A percentile compares a stretch with the other conserved stretches of the same genome.
These are phyloP conservation scores for Cystofilobasidium bisporidii DNA, from an alignment of 768 basidiomycete genomes.

Conservation along the genomic window DNA sequence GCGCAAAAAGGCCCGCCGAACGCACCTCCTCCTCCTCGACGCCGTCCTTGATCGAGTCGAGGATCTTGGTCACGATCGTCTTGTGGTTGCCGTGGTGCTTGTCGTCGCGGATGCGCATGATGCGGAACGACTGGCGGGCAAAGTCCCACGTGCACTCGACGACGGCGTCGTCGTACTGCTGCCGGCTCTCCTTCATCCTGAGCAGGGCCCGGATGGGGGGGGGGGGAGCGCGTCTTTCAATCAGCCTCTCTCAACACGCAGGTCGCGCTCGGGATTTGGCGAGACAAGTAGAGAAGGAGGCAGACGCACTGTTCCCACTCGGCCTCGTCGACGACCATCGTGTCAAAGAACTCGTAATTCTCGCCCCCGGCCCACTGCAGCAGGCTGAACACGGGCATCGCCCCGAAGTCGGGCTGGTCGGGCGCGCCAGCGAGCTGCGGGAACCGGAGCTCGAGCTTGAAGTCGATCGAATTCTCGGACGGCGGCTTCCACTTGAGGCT, in stretches of 20 bases:
- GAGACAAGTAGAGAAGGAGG: background rate
- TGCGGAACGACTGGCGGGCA: constrained; percentile 57
- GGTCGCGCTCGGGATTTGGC: too few relatives aligned
- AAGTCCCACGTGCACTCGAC: constrained; percentile 90
- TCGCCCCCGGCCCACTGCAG: constrained; percentile 69
- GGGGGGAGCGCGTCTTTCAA: too few relatives aligned
- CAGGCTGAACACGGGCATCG: constrained; percentile 77
- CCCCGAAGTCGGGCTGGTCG: constrained; percentile 54
- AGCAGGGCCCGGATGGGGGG: constrained; percentile 5
- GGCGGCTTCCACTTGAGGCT: constrained; percentile 99
- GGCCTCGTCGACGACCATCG: constrained; percentile 70
- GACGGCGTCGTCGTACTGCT: constrained; percentile 86
- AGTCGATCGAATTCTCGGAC: constrained; percentile 94
- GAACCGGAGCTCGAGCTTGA: constrained; percentile 90
- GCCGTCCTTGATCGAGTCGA: constrained; percentile 84
- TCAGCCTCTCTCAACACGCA: too few relatives aligned
- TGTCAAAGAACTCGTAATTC: constrained; percentile 73
- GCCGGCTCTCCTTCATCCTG: constrained; percentile 72
- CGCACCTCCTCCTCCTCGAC: constrained; percentile 78
- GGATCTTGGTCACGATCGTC: constrained; percentile 73
- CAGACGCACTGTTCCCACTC: constrained; percentile 81
- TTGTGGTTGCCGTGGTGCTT: constrained; percentile 86
- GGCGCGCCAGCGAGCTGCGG: constrained; percentile 54
- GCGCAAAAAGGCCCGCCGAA: too few relatives aligned
- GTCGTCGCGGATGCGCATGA: constrained; percentile 90